Percentiles rank a stretch among this genome's conserved stretches.
phyloP scores from a whole-genome alignment of 2,329 filamentous ascomycete species.

The Claviceps africana region DNA sequence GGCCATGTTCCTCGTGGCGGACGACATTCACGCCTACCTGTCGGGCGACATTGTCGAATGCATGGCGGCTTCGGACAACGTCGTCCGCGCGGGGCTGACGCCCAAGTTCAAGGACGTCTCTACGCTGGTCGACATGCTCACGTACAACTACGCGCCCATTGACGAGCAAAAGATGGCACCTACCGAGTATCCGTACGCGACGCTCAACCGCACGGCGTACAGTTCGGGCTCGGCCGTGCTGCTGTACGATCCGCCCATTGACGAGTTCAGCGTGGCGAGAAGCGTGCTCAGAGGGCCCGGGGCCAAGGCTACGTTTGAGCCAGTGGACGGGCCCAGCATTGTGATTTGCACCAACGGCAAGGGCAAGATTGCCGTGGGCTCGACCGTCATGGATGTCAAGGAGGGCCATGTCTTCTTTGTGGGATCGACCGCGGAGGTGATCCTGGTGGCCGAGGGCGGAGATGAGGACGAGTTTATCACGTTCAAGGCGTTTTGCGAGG shows the following conservation, averaged over 20 bases:
- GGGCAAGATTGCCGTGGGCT: constrained; percentile 74
- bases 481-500: constrained; percentile 90
- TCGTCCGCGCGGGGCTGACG: constrained; percentile 91
- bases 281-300: constrained; percentile 56
- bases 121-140: constrained; percentile 80
- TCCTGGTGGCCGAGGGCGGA: constrained; percentile 53
- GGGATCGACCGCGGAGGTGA: constrained; percentile 71
- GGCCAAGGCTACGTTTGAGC: constrained; percentile 78
- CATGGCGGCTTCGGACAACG: constrained; percentile 98
- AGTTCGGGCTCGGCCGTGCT: constrained; percentile 56
- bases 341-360: constrained; percentile 76
- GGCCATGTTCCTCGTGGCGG: constrained; percentile 88
- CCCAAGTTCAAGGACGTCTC: constrained; percentile 96
- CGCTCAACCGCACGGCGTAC: constrained; percentile 70
- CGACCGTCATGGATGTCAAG: constrained; percentile 61
- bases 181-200: constrained; percentile 70
- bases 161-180: constrained; percentile 88
- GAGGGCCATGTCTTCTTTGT: constrained; percentile 71
- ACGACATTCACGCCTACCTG: constrained; percentile 94
- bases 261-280: constrained; percentile 85
- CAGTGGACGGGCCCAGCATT: constrained; percentile 78
- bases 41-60: constrained; percentile 95
- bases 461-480: constrained; percentile 62
- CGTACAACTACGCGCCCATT: constrained; percentile 90
- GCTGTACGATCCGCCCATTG: constrained; percentile 90